A percentile compares a stretch with the other conserved stretches of the same genome.
These are phyloP conservation scores for Ambrosia hybrid DNA, from an alignment of 140 eudicot species.

Conservation along the genomic window DNA sequence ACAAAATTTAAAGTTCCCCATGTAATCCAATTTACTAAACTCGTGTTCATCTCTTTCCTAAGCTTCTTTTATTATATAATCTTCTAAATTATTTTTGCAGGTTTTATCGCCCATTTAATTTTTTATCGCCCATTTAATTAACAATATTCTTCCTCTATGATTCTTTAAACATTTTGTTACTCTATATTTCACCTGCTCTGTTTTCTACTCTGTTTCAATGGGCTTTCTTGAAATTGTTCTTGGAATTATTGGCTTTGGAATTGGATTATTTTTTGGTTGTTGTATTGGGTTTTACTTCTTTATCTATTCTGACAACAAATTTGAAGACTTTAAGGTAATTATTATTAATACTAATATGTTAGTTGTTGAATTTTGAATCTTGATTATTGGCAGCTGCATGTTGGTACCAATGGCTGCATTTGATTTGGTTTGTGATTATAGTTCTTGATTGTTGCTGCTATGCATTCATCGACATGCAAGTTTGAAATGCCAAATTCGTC, in stretches of 20 bases:
- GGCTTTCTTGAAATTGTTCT: conserved; percentile 49
- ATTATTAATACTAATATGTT: background rate
- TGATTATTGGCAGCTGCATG: conserved; percentile 30
- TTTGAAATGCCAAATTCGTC: too few relatives aligned
- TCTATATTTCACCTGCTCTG: background rate
- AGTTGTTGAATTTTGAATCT: background rate
- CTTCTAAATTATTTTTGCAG: background rate
- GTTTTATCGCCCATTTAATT: conserved; percentile 21
- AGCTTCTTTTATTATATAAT: background rate
- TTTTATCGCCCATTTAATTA: background rate
- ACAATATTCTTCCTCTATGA: background rate
- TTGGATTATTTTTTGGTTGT: conserved; percentile 54
- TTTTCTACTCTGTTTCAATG: too few relatives aligned
- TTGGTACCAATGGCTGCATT: background rate
- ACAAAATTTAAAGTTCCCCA: background rate
- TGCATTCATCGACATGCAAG: too few relatives aligned
- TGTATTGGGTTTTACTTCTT: conserved; percentile 64
- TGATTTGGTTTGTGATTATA: too few relatives aligned
- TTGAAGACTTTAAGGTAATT: conserved; percentile 49
- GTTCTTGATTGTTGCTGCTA: too few relatives aligned
- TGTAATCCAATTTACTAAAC: too few relatives aligned
- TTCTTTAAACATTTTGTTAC: too few relatives aligned
- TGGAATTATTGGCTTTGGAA: conserved; percentile 59
- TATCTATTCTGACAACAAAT: conserved; percentile 49
- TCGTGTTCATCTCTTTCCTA: conserved; percentile 1